Percentiles rank a stretch among this genome's conserved stretches.
These are phyloP conservation scores for Linum tenue DNA, from an alignment of 345 rosid genomes.

Conservation along the genomic window DNA sequence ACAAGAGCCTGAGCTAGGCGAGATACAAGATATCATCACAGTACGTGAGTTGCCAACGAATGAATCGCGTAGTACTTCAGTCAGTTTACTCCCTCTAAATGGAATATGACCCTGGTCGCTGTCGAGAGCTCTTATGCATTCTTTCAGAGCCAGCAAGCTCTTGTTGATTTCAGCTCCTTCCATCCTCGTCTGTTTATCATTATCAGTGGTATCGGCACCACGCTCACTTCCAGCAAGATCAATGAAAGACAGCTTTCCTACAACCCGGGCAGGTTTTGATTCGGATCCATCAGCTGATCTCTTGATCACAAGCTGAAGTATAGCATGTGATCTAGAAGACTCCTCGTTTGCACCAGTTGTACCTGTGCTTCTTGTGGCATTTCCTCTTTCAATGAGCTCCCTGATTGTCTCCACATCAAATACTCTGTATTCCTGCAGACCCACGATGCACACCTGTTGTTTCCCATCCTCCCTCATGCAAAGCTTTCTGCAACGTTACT, in stretches of 20 bases:
- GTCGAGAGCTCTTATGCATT: slow-evolving; percentile 64
- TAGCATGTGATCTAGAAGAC: slow-evolving; percentile 37
- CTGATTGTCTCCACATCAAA: slow-evolving; percentile 48
- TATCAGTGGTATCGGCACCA: slow-evolving; percentile 12
- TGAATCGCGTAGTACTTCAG: slow-evolving; percentile 65
- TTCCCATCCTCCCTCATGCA: slow-evolving; percentile 19
- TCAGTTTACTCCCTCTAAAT: slow-evolving; percentile 60
- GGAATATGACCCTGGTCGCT: slow-evolving; percentile 64
- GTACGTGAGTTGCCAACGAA: slow-evolving; percentile 63
- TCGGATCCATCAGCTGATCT: slow-evolving; percentile 39
- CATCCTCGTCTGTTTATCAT: slow-evolving; percentile 64
- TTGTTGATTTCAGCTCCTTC: slow-evolving; percentile 38
- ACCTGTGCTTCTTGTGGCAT: too few species aligned
- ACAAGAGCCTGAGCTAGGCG: slow-evolving; percentile 34
- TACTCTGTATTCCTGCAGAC: slow-evolving; percentile 50
- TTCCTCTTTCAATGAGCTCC: slow-evolving; percentile 17
- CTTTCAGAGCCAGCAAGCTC: slow-evolving; percentile 40
- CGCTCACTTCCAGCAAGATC: slow-evolving; percentile 71
- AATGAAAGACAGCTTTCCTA: slow-evolving; percentile 58
- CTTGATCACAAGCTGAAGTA: slow-evolving; percentile 58
- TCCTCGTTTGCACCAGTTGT: too few species aligned
- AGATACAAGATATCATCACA: slow-evolving; percentile 62
- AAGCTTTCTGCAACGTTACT: slow-evolving; percentile 36
- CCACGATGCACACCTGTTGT: slow-evolving; percentile 58
- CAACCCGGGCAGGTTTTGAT: slow-evolving; percentile 40